Evolutionary conservation across 495 filamentous ascomycete species (phyloP).

Genomic region (Trichoderma gamsii): DNA sequence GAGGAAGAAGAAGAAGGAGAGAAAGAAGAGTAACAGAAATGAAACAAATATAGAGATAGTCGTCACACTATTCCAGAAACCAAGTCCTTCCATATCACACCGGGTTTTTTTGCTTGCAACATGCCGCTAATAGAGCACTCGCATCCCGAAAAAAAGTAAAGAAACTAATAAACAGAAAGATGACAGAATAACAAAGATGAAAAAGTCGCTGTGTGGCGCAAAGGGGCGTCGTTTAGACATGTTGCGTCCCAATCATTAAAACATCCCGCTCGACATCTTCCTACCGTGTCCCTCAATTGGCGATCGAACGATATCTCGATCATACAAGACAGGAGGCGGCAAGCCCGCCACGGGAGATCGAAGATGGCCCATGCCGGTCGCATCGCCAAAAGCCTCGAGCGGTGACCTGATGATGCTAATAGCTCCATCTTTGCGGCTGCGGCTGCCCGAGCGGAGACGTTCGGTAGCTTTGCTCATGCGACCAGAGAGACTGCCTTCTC

Average conservation of each 20-base stretch:
- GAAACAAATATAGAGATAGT: neutral
- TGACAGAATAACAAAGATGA: neutral
- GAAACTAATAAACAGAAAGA: neutral
- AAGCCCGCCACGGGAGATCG: slow-evolving; percentile 24
- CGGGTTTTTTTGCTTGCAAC: neutral
- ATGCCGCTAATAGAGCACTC: neutral
- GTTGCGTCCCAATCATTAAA: slow-evolving; percentile 30
- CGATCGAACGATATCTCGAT: slow-evolving; percentile 18
- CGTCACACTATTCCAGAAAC: neutral
- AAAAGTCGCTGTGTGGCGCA: too few species aligned
- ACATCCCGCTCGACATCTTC: slow-evolving; percentile 38
- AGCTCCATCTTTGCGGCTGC: slow-evolving; percentile 30
- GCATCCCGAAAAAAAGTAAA: neutral
- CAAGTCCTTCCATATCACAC: neutral
- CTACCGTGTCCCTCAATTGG: slow-evolving; percentile 13
- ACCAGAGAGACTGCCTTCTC: slow-evolving; percentile 39
- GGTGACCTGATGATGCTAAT: slow-evolving; percentile 34
- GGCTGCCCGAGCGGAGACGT: slow-evolving; percentile 62
- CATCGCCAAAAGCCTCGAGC: slow-evolving; percentile 25
- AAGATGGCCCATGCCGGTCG: neutral
- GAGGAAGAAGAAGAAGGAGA: neutral
- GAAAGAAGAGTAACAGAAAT: slow-evolving; percentile 8
- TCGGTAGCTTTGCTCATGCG: slow-evolving; percentile 62
- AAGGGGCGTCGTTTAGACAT: too few species aligned
- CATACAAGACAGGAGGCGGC: slow-evolving; percentile 28